Conservation (phyloP, 306 rosid species). For the Dryas alaskensis region DNA sequence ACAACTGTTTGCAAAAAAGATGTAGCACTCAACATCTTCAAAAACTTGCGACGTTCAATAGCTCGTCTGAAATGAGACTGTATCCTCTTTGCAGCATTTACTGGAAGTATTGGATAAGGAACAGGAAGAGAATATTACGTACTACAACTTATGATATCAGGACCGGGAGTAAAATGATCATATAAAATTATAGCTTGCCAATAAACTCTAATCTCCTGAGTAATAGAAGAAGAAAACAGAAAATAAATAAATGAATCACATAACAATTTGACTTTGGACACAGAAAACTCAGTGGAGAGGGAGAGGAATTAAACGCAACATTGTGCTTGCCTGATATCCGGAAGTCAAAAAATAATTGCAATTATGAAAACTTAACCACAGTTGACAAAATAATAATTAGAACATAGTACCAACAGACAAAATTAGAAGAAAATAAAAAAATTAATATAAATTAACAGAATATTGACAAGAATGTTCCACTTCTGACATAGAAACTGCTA, state of each 20-base stretch:
- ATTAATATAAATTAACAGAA: background rate
- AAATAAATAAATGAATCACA: background rate
- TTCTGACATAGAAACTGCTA: background rate
- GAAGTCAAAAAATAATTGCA: background rate
- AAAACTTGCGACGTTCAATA: constrained; percentile 41
- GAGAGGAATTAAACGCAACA: background rate
- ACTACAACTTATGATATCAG: constrained; percentile 6
- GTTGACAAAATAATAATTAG: background rate
- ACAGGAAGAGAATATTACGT: constrained; percentile 18
- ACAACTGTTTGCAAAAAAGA: constrained; percentile 58
- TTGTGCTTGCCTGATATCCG: background rate
- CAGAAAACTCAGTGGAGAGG: background rate
- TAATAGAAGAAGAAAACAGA: background rate
- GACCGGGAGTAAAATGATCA: constrained; percentile 16
- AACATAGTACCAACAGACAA: background rate
- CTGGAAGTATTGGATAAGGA: constrained; percentile 36
- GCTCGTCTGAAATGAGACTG: constrained; percentile 53
- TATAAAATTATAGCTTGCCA: background rate
- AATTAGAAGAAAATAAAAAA: background rate
- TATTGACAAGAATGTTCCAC: background rate
- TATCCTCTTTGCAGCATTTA: constrained; percentile 58
- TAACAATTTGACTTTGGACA: background rate
- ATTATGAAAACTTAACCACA: background rate
- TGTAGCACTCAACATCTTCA: constrained; percentile 41
- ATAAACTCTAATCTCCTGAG: constrained; percentile 7